Base-by-base conservation (phyloP, 305 asterid species). In the Fraxinus nigra region DNA sequence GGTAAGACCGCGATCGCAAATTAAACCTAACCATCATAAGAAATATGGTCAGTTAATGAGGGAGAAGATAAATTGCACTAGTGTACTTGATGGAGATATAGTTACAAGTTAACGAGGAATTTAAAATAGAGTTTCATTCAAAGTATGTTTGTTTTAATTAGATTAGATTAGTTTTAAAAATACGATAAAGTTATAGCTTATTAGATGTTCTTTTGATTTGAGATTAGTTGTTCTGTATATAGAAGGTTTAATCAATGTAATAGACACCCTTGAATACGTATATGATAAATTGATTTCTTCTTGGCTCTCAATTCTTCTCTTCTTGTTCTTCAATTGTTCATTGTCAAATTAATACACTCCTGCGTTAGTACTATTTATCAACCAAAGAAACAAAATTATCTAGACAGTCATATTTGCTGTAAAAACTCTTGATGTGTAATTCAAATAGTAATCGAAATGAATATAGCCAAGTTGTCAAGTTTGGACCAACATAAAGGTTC, bases 1-100 rank as follows among this genome's bases (percentile, higher is more conserved):
- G 70, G 94, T 86, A 82, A 96, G 97, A 48, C 97, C 97, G 30
- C 96, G 97, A 76, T 96, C 98, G 82, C 99, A 96, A 78, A 93
- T 87, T 78, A 96, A 89, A 79, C 98, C 98, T 95, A 86, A 67
- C 59, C 63, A 87, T 48, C 70, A 82, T 8, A 72, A 56, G 34
- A 38, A 77, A 48, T 78, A 80, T 37, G 75, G 85, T 48, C 63
- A 46, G n/a, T 32, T 70, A 70, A 14, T 30, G 33, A 43, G 75
- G 20, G 72, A 85, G 76, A 82, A 77, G 72, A 75, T 54, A 65
- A 69, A 82, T 32, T 70, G 51, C 22, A 70, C 65, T 48, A 26
- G 32, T 48, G 69, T 9, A 72, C 7, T 43, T 43, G 54, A 11
- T 43, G 54, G 54, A 43, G n/a, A 43, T 43, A 43, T 43, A 43